Evolutionary conservation across 441 rosid species (phyloP).

Genomic region (Viola pubescens): DNA sequence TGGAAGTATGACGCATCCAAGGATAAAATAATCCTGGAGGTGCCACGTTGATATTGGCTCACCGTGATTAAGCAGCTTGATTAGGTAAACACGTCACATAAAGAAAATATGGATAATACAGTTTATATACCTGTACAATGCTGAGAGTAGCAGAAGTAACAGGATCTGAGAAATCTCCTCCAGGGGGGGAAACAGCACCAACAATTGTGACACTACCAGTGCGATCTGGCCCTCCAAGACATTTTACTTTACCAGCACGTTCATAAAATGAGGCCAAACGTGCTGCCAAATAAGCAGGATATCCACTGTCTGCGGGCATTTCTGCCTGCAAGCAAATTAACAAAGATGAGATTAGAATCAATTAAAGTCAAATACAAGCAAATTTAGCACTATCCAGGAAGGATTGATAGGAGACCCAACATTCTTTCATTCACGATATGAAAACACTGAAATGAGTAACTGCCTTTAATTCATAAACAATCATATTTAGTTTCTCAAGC

Average conservation of each 20-base stretch:
- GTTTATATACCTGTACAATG: conserved; percentile 76
- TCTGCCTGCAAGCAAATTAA: conserved; percentile 66
- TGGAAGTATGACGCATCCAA: no score
- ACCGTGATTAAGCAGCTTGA: no score
- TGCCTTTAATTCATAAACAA: no score
- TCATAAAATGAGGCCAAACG: conserved; percentile 98
- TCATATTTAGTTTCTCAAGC: no score
- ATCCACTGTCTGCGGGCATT: conserved; percentile 99
- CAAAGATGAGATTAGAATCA: conserved; percentile 6
- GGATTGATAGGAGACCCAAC: no score
- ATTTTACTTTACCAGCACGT: conserved; percentile 98
- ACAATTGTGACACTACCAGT: conserved; percentile 98
- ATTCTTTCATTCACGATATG: no score
- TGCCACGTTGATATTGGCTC: no score
- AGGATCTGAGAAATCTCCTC: conserved; percentile 99
- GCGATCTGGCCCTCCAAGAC: conserved; percentile 98
- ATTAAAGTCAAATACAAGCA: not conserved
- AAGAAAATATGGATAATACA: no score
- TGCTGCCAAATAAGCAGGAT: conserved; percentile 98
- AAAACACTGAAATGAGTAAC: no score
- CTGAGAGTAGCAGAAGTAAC: conserved; percentile 99
- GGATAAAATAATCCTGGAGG: no score
- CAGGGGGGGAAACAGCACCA: conserved; percentile 99
- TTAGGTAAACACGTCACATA: no score
- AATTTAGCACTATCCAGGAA: not conserved